These are phyloP conservation scores for Adansonia gregorii DNA, from an alignment of 441 rosid genomes.

Conservation along the genomic window DNA sequence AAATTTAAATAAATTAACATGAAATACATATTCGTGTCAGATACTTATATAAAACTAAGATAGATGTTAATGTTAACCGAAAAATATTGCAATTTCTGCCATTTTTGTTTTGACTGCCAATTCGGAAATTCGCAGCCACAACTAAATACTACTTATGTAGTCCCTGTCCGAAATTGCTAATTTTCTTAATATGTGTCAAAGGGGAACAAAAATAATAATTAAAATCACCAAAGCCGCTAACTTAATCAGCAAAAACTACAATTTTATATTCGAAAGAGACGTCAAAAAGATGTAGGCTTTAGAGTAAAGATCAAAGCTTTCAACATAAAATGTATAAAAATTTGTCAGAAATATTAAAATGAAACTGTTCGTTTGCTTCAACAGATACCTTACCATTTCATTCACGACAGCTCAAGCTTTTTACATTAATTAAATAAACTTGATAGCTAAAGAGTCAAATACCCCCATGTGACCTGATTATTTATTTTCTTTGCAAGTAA, in stretches of 20 bases:
- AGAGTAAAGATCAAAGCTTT: not conserved
- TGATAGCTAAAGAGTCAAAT: not conserved
- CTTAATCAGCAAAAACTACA: not conserved
- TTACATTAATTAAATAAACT: not conserved
- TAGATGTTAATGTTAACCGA: too few species aligned
- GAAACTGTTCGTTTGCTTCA: not conserved
- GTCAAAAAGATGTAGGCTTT: not conserved
- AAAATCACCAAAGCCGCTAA: not conserved
- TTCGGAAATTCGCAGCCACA: not conserved
- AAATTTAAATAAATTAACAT: too few species aligned
- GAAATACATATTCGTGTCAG: too few species aligned
- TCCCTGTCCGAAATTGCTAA: not conserved
- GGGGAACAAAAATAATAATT: too few species aligned
- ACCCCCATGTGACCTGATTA: conserved; percentile 24
- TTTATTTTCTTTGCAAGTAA: not conserved
- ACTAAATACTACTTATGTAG: not conserved
- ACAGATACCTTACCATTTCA: not conserved
- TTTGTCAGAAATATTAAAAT: not conserved
- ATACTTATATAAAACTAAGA: too few species aligned
- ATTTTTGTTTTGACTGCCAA: too few species aligned
- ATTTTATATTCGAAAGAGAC: not conserved
- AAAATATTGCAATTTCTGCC: too few species aligned
- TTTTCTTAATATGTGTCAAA: not conserved
- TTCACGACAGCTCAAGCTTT: conserved; percentile 1
- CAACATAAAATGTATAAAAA: not conserved